Evolutionary conservation across 768 basidiomycete species (phyloP).

Genomic region (Trametes meyenii): DNA sequence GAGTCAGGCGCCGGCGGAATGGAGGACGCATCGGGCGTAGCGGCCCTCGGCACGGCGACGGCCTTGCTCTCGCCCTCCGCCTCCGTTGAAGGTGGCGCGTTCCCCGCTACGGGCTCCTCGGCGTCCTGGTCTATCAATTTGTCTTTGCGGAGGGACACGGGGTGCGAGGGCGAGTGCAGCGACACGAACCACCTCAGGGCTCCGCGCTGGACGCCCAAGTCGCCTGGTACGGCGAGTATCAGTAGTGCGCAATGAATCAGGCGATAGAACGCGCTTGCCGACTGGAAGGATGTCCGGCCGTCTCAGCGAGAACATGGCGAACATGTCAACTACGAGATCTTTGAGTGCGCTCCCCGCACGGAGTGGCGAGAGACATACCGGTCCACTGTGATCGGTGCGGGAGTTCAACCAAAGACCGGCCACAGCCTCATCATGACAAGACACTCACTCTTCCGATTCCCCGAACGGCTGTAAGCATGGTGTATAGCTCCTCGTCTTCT

Average conservation of each 20-base stretch:
- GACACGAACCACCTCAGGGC: conserved; percentile 69
- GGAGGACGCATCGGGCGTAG: conserved; percentile 26
- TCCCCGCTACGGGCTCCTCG: conserved; percentile 29
- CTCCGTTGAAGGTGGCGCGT: conserved; percentile 1
- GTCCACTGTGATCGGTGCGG: conserved; percentile 52
- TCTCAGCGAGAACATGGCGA: conserved; percentile 84
- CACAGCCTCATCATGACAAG: neutral
- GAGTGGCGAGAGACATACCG: conserved; percentile 40
- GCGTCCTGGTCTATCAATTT: conserved; percentile 40
- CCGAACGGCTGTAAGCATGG: conserved; percentile 75
- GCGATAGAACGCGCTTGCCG: conserved; percentile 32
- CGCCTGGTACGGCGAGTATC: conserved; percentile 47
- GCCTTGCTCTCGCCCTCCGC: neutral
- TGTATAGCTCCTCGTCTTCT: conserved; percentile 73
- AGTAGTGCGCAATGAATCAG: conserved; percentile 26
- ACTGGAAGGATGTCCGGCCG: conserved; percentile 81
- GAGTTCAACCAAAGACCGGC: neutral
- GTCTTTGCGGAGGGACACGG: conserved; percentile 48
- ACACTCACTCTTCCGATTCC: conserved; percentile 72
- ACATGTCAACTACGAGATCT: conserved; percentile 77
- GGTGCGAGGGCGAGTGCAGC: conserved; percentile 55
- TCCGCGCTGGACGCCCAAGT: conserved; percentile 83
- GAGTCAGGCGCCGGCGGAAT: conserved; percentile 26
- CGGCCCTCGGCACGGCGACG: conserved; percentile 9
- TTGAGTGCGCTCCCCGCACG: conserved; percentile 1